phyloP scores from a whole-genome alignment of 441 rosid species.

The Arabidopsis hybrid region DNA sequence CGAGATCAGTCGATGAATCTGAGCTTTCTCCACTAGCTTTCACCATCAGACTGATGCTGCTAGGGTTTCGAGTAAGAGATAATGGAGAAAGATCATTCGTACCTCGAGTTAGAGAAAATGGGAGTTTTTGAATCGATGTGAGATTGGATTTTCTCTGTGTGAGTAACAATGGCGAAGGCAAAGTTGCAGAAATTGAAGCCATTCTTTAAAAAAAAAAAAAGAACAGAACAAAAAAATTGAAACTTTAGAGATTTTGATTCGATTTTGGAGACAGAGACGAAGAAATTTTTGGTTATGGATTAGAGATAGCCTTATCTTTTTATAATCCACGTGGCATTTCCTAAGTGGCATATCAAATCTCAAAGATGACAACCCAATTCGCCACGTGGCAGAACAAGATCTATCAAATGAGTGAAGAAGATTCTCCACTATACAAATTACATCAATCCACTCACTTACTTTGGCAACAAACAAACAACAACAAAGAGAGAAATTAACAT shows the following conservation, averaged over 20 bases:
- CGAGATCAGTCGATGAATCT: slow-evolving; percentile 70
- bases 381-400: slow-evolving; percentile 73
- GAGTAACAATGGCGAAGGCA: slow-evolving; percentile 53
- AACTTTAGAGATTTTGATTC: not conserved
- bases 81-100: slow-evolving; percentile 24
- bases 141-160: slow-evolving; percentile 53
- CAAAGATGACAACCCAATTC: slow-evolving; percentile 34
- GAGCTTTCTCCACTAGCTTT: slow-evolving; percentile 69
- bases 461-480: slow-evolving; percentile 4
- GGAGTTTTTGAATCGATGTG: slow-evolving; percentile 49
- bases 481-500: slow-evolving; percentile 46
- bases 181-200: slow-evolving; percentile 60
- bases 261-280: slow-evolving; percentile 7
- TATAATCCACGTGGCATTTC: slow-evolving; percentile 56
- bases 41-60: slow-evolving; percentile 47
- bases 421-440: slow-evolving; percentile 36
- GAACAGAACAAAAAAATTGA: not conserved
- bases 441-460: slow-evolving; percentile 33
- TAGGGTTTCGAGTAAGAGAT: slow-evolving; percentile 46
- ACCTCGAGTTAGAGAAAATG: slow-evolving; percentile 43
- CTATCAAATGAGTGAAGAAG: slow-evolving; percentile 40
- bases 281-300: slow-evolving; percentile 24
- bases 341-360: slow-evolving; percentile 50
- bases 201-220: slow-evolving; percentile 31
- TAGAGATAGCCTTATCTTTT: slow-evolving; percentile 71